Conservation (phyloP, 2,329 filamentous ascomycete genomes). For the Sporothrix globosa region DNA sequence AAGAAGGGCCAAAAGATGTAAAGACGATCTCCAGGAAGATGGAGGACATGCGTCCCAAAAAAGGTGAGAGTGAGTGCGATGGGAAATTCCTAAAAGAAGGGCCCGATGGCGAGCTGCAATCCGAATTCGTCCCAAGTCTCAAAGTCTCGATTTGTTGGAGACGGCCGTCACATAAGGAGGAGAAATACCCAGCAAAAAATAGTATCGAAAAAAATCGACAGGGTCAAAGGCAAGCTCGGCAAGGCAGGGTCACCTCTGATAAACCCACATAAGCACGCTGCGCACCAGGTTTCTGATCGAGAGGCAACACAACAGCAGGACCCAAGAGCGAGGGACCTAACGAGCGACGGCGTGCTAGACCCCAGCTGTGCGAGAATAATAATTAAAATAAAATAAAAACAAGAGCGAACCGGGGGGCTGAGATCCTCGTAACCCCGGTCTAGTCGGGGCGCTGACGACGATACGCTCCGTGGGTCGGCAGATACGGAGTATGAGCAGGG, state of each 20-base stretch:
- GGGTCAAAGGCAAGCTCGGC: no score
- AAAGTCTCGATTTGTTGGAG: not conserved
- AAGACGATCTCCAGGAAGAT: not conserved
- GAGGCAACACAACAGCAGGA: not conserved
- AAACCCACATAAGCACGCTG: conserved; percentile 18
- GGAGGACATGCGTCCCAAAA: not conserved
- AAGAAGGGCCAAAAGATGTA: not conserved
- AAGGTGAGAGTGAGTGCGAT: not conserved
- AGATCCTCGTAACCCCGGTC: not conserved
- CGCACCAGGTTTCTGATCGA: not conserved
- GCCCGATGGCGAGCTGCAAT: conserved; percentile 27
- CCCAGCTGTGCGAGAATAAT: not conserved
- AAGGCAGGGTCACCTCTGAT: not conserved
- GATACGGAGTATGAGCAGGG: not conserved
- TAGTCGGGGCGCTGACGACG: conserved; percentile 24
- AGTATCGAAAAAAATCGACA: not conserved
- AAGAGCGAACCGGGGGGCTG: not conserved
- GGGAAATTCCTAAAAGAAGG: not conserved
- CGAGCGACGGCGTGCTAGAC: not conserved
- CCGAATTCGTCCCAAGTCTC: conserved; percentile 23
- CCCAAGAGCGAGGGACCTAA: conserved; percentile 1
- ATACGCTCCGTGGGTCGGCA: conserved; percentile 15
- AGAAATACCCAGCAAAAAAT: not conserved
- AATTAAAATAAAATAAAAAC: not conserved
- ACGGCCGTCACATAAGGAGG: conserved; percentile 1